Evolutionary conservation across 495 filamentous ascomycete genomes (phyloP), one percentile per base, ranked within the genome.

Genomic region (Tuber calosporum): DNA sequence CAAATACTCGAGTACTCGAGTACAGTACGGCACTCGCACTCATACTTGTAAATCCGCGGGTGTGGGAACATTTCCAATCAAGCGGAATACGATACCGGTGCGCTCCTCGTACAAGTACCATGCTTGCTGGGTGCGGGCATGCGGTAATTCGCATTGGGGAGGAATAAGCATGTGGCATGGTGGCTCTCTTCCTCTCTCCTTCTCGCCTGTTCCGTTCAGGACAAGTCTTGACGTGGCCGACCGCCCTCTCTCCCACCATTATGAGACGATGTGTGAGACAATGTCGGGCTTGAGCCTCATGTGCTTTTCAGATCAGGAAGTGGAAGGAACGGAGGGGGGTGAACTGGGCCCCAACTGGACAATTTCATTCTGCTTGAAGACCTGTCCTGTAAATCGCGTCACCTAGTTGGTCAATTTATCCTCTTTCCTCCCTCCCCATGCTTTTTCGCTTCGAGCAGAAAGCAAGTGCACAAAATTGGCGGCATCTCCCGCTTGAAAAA

Each of bases 131-230:
- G 53, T 34, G 26, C 53, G 53, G 53, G 30, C 53, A 19, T 30
- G n/a, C n/a, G n/a, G n/a, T n/a, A 62, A 26, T 62, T 62, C 53
- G 30, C 53, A 62, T 62, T 4, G 53, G 53, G 53, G 53, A 62
- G 26, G 53, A 62, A 62, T 62, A 62, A 62, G 53, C 53, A 62
- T 62, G 34, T 17, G 53, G 53, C 17, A 62, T 62, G 53, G 53
- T 62, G 0, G 48, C 48, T 53, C 48, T 4, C 48, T 58, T 11
- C 26, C 26, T 34, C 53, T 62, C 42, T 1, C 42, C 17, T 11
- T 15, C 53, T 62, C 53, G 53, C 53, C 34, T 62, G 13, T 62
- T 62, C 30, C 19, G 26, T 8, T 34, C n/a, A 30, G 53, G 53
- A 62, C 30, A 58, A 62, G 17, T 62, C 53, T 62, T 62, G 53